phyloP scores from a whole-genome alignment of 179 eudicot genomes.

The Spinacia oleracea region DNA sequence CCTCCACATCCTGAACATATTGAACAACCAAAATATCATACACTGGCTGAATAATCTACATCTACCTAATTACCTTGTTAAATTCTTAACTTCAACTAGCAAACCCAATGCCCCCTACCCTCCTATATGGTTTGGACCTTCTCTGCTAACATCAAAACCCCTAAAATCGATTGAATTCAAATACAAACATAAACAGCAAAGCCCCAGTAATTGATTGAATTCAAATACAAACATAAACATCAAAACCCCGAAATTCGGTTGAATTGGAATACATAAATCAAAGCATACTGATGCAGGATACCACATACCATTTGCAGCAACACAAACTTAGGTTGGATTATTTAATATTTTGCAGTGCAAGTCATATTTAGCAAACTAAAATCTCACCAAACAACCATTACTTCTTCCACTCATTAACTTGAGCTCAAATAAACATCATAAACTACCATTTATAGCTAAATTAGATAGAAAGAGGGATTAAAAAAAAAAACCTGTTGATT shows the following conservation, averaged over 20 bases:
- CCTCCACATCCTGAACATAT: constrained; percentile 70
- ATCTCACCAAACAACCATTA: not conserved
- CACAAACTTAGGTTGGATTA: constrained; percentile 7
- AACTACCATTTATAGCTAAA: not conserved
- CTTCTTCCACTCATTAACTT: not conserved
- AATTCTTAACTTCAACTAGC: not conserved
- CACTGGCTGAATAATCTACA: constrained; percentile 2
- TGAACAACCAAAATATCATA: constrained; percentile 12
- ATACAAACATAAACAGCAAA: not conserved
- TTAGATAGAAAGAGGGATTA: not conserved
- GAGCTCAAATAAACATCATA: not conserved
- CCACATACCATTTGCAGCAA: not conserved
- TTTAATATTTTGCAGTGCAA: not conserved
- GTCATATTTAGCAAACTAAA: constrained; percentile 8
- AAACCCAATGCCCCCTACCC: constrained; percentile 3
- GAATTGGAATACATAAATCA: not conserved
- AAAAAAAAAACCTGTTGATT: constrained; percentile 67
- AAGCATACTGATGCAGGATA: not conserved
- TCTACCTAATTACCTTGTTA: not conserved
- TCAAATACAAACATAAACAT: not conserved
- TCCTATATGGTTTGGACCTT: not conserved
- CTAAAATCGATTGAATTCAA: not conserved
- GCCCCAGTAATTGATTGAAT: not conserved
- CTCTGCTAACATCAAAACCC: not conserved
- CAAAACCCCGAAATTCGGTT: not conserved